These are phyloP conservation scores for Sclerotinia nivalis DNA, from an alignment of 2,329 filamentous ascomycete species.

Conservation along the genomic window DNA sequence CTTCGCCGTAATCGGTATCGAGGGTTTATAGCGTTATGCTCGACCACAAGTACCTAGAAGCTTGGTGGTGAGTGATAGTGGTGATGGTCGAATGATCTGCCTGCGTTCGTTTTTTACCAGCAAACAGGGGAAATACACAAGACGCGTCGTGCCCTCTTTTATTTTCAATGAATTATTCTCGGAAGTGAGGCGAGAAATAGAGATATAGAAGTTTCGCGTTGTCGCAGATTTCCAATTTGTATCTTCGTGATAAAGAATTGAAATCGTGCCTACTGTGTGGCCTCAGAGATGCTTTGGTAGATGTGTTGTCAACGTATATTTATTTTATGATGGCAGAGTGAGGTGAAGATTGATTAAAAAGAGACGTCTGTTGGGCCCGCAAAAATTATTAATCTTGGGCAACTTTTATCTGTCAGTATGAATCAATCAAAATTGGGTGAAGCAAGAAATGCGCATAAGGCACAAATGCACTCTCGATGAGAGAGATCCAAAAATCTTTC, in stretches of 20 bases:
- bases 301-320: slow-evolving; percentile 10
- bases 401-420: slow-evolving; percentile 19
- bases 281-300: slow-evolving; percentile 12
- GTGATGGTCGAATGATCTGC: neutral
- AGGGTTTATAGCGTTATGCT: neutral
- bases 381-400: slow-evolving; percentile 19
- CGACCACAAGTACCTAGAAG: neutral
- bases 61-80: neutral
- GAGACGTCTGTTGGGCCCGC: slow-evolving; percentile 16
- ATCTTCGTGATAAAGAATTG: neutral
- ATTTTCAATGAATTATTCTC: slow-evolving; percentile 5
- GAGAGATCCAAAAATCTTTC: neutral
- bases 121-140: neutral
- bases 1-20: neutral
- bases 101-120: neutral
- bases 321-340: neutral
- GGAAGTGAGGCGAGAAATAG: slow-evolving; percentile 4
- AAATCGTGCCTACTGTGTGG: neutral
- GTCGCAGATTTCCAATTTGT: neutral
- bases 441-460: slow-evolving; percentile 13
- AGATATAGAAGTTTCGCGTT: neutral
- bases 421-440: slow-evolving; percentile 13
- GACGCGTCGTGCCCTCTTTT: slow-evolving; percentile 4
- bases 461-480: slow-evolving; percentile 11
- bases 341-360: slow-evolving; percentile 9